Conservation (phyloP, 345 rosid genomes). For the Populus alba region DNA sequence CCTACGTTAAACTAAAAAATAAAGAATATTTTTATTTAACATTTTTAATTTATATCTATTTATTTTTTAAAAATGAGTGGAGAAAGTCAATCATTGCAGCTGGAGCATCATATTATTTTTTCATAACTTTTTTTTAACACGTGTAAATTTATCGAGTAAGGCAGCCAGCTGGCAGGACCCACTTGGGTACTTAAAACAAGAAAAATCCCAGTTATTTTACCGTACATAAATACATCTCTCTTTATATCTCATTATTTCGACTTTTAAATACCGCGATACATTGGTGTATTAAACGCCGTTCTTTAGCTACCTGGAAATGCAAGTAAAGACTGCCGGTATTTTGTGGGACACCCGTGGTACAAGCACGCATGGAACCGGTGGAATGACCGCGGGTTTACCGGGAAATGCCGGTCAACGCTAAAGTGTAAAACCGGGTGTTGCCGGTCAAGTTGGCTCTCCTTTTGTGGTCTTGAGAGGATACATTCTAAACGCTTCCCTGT, state of each 20-base stretch:
- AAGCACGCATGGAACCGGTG: conserved; percentile 33
- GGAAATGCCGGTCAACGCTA: conserved; percentile 32
- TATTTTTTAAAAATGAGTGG: too few species aligned
- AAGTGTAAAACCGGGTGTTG: conserved; percentile 19
- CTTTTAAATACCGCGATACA: conserved; percentile 4
- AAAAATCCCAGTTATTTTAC: conserved; percentile 17
- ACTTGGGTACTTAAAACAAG: conserved; percentile 21
- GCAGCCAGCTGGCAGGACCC: conserved; percentile 31
- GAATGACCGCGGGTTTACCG: conserved; percentile 44
- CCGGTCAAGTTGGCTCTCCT: conserved; percentile 5
- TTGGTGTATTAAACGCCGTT: conserved; percentile 21
- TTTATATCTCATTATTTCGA: not conserved
- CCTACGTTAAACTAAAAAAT: too few species aligned
- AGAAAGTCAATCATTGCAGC: too few species aligned
- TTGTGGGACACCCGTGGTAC: conserved; percentile 46
- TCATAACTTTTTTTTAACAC: conserved; percentile 48
- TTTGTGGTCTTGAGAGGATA: not conserved
- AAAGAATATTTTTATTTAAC: too few species aligned
- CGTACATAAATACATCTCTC: conserved; percentile 1
- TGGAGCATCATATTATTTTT: too few species aligned
- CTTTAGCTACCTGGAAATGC: conserved; percentile 27
- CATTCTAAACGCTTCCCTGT: conserved; percentile 5
- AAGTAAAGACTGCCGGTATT: conserved; percentile 40
- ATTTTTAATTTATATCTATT: too few species aligned
- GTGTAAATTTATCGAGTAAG: conserved; percentile 32